Evolutionary conservation across 805 yeast species (phyloP), one percentile per base, ranked within the genome.

Genomic region (Danielozyma ontarioensis): DNA sequence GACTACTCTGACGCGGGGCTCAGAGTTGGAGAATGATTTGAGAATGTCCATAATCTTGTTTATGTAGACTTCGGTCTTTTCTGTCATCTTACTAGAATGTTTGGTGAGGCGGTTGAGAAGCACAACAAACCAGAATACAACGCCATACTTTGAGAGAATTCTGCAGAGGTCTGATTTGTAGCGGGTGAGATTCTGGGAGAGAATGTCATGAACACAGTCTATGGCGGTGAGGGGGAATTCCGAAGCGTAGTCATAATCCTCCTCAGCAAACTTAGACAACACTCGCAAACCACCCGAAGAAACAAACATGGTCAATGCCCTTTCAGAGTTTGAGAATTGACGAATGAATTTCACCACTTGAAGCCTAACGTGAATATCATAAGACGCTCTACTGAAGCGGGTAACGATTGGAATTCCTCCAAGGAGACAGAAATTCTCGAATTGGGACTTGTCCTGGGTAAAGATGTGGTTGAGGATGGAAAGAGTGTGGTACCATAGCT

Each of bases 201-300:
- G 48, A 3, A 67, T 50, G 17, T 45, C 54, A 35, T 57, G 55
- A 13, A 68, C 53, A 24, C 62, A 51, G 14, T 65, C 61, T 15
- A 68, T 55, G 3, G 69, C 48, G 13, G 59, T 61, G 7, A 59
- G 33, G 2, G 72, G 62, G 35, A 68, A 57, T 13, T 52, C 57
- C 0, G 69, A 72, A 3, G 57, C 46, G 1, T 52, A 27, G 27
- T 61, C 68, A 33, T 62, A 60, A 37, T 70, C 74, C 34, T 66
- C 74, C 35, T 70, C 74, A 3, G 71, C 57, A 39, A 72, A 66
- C 25, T 66, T 64, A 1, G 70, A 47, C 19, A 72, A 50, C 3
- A 70, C 62, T 19, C 63, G 50, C 14, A 74, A 49, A 0, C 74
- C 74, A 3, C 77, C 77, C 32, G 67, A 54, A 3, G 72, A 63